A percentile compares a stretch with the other conserved stretches of the same genome.
phyloP scores from a whole-genome alignment of 495 filamentous ascomycete species.

The Podospora tetraspora region DNA sequence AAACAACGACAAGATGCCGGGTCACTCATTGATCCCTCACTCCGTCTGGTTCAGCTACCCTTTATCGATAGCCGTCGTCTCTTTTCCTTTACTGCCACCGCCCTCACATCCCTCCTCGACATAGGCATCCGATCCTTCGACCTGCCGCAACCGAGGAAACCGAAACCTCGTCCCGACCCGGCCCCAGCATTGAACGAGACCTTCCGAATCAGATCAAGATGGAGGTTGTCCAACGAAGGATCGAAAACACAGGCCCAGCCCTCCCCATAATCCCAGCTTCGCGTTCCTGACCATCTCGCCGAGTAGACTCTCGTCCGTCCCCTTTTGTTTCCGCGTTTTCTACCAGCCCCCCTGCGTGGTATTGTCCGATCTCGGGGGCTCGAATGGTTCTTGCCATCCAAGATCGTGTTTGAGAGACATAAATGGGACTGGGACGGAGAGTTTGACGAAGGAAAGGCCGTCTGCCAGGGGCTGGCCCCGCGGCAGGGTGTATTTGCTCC shows the following conservation, averaged over 20 bases:
- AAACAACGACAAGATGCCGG: too few relatives aligned
- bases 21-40: too few relatives aligned
- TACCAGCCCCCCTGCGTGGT: background rate
- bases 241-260: background rate
- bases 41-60: too few relatives aligned
- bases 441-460: background rate
- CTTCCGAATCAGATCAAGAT: too few relatives aligned
- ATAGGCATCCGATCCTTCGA: too few relatives aligned
- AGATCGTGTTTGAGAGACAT: slow-evolving; percentile 4
- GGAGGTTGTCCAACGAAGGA: too few relatives aligned
- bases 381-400: slow-evolving; percentile 7
- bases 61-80: too few relatives aligned
- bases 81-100: too few relatives aligned
- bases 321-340: background rate
- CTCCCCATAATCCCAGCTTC: background rate
- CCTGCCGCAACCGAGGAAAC: too few relatives aligned
- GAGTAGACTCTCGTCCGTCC: background rate
- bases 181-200: too few relatives aligned
- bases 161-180: too few relatives aligned
- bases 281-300: background rate
- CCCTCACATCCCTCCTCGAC: too few relatives aligned
- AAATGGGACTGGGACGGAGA: background rate
- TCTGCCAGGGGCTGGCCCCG: background rate
- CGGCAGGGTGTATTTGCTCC: background rate
- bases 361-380: background rate